Base-by-base conservation (phyloP, 495 filamentous ascomycete species). In the Podospora tetraspora region DNA sequence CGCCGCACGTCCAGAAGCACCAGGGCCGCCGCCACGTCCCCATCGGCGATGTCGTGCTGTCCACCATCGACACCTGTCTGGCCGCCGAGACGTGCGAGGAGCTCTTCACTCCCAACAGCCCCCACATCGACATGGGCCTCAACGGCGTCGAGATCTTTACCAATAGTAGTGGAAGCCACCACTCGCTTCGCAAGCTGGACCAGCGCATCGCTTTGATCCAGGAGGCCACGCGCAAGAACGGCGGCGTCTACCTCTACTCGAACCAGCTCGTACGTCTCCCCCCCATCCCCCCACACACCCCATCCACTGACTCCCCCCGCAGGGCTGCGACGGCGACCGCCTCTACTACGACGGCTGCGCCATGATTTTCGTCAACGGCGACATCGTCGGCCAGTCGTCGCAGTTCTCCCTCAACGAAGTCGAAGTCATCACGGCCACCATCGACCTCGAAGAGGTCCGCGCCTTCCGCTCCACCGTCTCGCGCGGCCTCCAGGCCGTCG, bases 61-160 rank as follows among this genome's bases (percentile, higher is more conserved):
- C 79, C 25, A 92, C 91, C 6, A 78, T 79, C 19, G 93, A 96
- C 70, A 93, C 90, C 0, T 86, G 84, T 70, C 71, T 96, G 21
- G 92, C 86, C 8, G 79, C 84, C 4, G 92, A 95, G 76, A 92
- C 90, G 0, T 94, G 91, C 69, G 91, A 93, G 75, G 91, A 94
- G 75, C 80, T 93, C 4, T 94, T 92, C 63, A 91, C 89, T 2
- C 90, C 90, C 3, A 81, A 85, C 25, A 72, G 79, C 25, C 85
- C 85, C n/a, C 82, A 82, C 63, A 80, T 78, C 43, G 69, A 58
- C 13, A 68, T 56, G 56, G 58, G 10, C 9, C 60, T 65, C 32
- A 37, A 58, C 52, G 61, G 34, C 3, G 70, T 76, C 21, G 92
- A 94, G 74, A 90, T 97, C 37, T 85, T 95, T 64, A 89, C 88